A percentile compares a stretch with the other conserved stretches of the same genome.
Evolutionary conservation across 2,329 filamentous ascomycete species (phyloP).

Genomic region (Sclerotiophoma versabilis): DNA sequence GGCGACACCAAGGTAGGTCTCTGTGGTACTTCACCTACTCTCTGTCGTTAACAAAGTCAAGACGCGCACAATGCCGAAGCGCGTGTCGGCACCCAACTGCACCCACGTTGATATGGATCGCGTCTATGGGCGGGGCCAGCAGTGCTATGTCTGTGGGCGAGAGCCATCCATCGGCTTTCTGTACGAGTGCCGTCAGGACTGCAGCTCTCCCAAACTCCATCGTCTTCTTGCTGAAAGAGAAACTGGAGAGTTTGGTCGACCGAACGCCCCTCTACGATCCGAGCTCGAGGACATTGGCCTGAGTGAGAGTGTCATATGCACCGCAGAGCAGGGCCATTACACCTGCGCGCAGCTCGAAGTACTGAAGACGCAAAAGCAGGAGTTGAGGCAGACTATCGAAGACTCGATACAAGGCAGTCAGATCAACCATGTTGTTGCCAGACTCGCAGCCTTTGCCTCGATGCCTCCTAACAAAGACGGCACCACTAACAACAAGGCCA

Average conservation of each 20-base stretch:
- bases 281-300: constrained; percentile 40
- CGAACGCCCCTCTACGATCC: constrained; percentile 30
- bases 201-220: constrained; percentile 14
- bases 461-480: constrained; percentile 31
- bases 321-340: constrained; percentile 45
- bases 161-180: constrained; percentile 71
- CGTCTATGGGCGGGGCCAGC: constrained; percentile 60
- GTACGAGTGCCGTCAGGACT: constrained; percentile 74
- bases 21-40: not conserved
- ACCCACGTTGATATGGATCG: constrained; percentile 74
- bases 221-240: constrained; percentile 2
- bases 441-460: constrained; percentile 19
- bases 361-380: constrained; percentile 42
- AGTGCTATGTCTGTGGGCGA: constrained; percentile 66
- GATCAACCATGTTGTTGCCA: constrained; percentile 28
- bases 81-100: constrained; percentile 55
- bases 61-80: constrained; percentile 31
- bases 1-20: constrained; percentile 4
- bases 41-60: constrained; percentile 23
- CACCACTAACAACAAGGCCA: constrained; percentile 20
- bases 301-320: constrained; percentile 44
- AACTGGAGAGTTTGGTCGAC: constrained; percentile 1
- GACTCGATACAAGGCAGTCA: constrained; percentile 26
- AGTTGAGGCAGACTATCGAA: constrained; percentile 39
- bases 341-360: constrained; percentile 39